Percentiles rank a stretch among this genome's conserved stretches.
These are phyloP conservation scores for Rhizopogon sp. DNA, from an alignment of 768 basidiomycete species.

Conservation along the genomic window DNA sequence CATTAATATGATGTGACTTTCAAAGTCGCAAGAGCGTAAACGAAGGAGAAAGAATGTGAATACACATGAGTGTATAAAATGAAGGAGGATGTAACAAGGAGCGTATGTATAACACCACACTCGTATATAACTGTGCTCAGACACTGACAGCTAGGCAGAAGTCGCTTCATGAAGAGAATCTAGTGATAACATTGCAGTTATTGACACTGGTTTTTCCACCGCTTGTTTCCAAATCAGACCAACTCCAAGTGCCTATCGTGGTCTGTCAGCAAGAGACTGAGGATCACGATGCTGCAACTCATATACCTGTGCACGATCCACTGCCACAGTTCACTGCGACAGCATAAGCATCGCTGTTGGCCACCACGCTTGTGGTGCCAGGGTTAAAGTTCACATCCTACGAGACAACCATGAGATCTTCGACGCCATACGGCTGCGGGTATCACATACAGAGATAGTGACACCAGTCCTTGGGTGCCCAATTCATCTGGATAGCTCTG, in stretches of 20 bases:
- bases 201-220: slow-evolving; percentile 33
- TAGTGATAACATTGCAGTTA: slow-evolving; percentile 16
- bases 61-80: no score
- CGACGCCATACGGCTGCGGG: background rate
- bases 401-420: background rate
- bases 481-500: slow-evolving; percentile 54
- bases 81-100: no score
- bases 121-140: no score
- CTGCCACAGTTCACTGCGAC: slow-evolving; percentile 55
- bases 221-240: slow-evolving; percentile 37
- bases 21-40: background rate
- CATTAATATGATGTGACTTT: no score
- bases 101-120: no score
- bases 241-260: slow-evolving; percentile 43
- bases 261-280: background rate
- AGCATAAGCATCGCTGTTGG: slow-evolving; percentile 36
- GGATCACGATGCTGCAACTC: background rate
- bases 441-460: slow-evolving; percentile 44
- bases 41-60: background rate
- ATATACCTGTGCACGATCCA: slow-evolving; percentile 44
- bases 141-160: no score
- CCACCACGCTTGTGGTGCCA: slow-evolving; percentile 36
- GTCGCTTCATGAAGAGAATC: no score
- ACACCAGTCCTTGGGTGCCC: slow-evolving; percentile 55
- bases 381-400: slow-evolving; percentile 47